phyloP scores from a whole-genome alignment of 2,329 filamentous ascomycete species.

The Hypoxylon rubiginosum region DNA sequence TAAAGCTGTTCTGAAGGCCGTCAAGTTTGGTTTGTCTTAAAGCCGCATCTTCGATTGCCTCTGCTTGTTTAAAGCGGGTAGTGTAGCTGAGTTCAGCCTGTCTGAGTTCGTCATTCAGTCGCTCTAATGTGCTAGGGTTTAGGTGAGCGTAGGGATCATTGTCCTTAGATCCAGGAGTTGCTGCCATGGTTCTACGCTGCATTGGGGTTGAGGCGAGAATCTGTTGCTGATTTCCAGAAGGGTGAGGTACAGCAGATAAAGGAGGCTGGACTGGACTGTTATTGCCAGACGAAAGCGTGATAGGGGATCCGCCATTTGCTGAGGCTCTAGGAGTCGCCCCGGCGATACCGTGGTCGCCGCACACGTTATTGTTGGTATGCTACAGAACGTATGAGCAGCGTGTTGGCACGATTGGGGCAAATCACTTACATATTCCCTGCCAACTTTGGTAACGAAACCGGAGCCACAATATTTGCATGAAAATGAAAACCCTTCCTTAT shows the following conservation, averaged over 20 bases:
- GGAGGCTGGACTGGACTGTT: conserved; percentile 29
- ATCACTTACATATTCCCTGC: conserved; percentile 57
- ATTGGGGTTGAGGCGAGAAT: conserved; percentile 25
- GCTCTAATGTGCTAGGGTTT: conserved; percentile 47
- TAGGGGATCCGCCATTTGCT: conserved; percentile 25
- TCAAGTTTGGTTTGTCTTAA: conserved; percentile 54
- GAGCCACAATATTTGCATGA: conserved; percentile 62
- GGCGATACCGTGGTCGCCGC: conserved; percentile 57
- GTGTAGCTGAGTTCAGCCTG: conserved; percentile 57
- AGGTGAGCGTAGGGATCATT: conserved; percentile 63
- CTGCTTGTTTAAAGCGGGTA: conserved; percentile 59
- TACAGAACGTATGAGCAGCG: conserved; percentile 35
- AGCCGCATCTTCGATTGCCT: conserved; percentile 53
- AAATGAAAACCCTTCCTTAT: conserved; percentile 51
- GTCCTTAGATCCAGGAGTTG: conserved; percentile 32
- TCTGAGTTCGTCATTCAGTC: conserved; percentile 56
- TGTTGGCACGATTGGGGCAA: not conserved
- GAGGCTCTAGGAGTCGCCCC: conserved; percentile 41
- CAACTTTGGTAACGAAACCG: conserved; percentile 58
- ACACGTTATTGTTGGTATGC: conserved; percentile 61
- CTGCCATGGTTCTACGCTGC: conserved; percentile 4
- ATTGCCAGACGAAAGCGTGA: conserved; percentile 31
- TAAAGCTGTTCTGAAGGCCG: conserved; percentile 65
- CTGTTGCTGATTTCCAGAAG: conserved; percentile 5
- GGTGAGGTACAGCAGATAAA: conserved; percentile 2